phyloP scores from a whole-genome alignment of 2,329 filamentous ascomycete species.

The Venturia pyrina region DNA sequence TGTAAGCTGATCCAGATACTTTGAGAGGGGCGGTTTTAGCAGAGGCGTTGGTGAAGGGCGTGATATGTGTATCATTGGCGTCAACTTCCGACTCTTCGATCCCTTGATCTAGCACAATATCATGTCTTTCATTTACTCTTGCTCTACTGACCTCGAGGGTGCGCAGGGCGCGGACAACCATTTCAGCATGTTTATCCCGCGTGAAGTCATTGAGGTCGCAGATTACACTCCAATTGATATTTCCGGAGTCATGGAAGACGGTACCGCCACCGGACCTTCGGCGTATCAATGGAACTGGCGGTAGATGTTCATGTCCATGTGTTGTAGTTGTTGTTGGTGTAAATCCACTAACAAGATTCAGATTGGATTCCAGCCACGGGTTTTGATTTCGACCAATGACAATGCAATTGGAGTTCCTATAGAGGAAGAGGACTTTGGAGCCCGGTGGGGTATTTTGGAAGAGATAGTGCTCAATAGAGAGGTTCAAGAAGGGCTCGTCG shows the following conservation, averaged over 20 bases:
- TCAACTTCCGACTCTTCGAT: conserved; percentile 20
- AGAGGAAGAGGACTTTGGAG: conserved; percentile 74
- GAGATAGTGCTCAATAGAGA: conserved; percentile 87
- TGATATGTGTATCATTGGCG: conserved; percentile 32
- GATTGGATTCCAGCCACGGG: conserved; percentile 85
- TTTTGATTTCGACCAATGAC: conserved; percentile 96
- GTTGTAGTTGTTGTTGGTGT: neutral
- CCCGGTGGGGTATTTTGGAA: conserved; percentile 62
- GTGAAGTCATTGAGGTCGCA: conserved; percentile 68
- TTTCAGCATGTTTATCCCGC: conserved; percentile 77
- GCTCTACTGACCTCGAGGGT: conserved; percentile 48
- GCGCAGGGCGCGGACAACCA: conserved; percentile 78
- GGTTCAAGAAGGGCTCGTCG: conserved; percentile 73
- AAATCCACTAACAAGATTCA: conserved; percentile 44
- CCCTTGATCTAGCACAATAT: conserved; percentile 67
- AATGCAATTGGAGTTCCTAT: conserved; percentile 77
- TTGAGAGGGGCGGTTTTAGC: conserved; percentile 45
- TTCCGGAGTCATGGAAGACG: conserved; percentile 88
- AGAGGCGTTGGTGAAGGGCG: conserved; percentile 30
- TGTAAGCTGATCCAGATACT: conserved; percentile 90
- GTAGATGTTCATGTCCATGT: neutral
- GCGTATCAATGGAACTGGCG: conserved; percentile 44
- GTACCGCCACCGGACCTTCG: conserved; percentile 82
- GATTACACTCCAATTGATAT: conserved; percentile 91
- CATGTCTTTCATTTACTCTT: conserved; percentile 80